Evolutionary conservation across 768 basidiomycete species (phyloP).

Genomic region (Clitopilus hobsonii): DNA sequence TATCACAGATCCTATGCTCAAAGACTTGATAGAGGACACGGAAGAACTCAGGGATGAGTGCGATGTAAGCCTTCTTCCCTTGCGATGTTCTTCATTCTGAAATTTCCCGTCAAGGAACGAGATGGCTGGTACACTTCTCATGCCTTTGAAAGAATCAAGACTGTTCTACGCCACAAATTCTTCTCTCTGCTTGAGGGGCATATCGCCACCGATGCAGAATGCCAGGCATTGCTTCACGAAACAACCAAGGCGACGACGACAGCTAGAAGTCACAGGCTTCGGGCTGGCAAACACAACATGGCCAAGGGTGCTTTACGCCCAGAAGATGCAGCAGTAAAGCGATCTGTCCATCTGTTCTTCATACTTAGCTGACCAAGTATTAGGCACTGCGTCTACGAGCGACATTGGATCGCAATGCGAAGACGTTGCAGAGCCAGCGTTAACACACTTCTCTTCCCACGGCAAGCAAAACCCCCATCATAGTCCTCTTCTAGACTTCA

Average conservation of each 20-base stretch:
- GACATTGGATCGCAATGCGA: slow-evolving; percentile 51
- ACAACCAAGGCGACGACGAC: slow-evolving; percentile 32
- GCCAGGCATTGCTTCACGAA: slow-evolving; percentile 52
- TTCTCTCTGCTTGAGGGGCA: slow-evolving; percentile 73
- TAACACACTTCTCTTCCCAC: slow-evolving; percentile 5
- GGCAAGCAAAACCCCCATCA: too few species aligned
- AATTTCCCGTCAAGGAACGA: slow-evolving; percentile 48
- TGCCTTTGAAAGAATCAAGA: slow-evolving; percentile 79
- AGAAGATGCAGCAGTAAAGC: slow-evolving; percentile 76
- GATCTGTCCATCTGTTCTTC: slow-evolving; percentile 22
- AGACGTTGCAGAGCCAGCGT: slow-evolving; percentile 27
- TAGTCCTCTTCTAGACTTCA: too few species aligned
- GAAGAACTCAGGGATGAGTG: slow-evolving; percentile 67
- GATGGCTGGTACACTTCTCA: slow-evolving; percentile 87
- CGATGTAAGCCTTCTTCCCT: slow-evolving; percentile 49
- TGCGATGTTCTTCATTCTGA: not conserved
- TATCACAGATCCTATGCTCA: slow-evolving; percentile 81
- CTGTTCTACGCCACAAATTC: slow-evolving; percentile 81
- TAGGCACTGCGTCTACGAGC: slow-evolving; percentile 71
- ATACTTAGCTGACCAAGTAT: not conserved
- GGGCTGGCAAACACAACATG: slow-evolving; percentile 81
- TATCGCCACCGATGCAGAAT: slow-evolving; percentile 69
- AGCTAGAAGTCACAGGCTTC: slow-evolving; percentile 45
- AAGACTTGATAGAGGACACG: slow-evolving; percentile 72
- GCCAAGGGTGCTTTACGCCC: slow-evolving; percentile 80